Base-by-base conservation (phyloP, 2,329 filamentous ascomycete species). In the Penicillium aurantiogriseum region DNA sequence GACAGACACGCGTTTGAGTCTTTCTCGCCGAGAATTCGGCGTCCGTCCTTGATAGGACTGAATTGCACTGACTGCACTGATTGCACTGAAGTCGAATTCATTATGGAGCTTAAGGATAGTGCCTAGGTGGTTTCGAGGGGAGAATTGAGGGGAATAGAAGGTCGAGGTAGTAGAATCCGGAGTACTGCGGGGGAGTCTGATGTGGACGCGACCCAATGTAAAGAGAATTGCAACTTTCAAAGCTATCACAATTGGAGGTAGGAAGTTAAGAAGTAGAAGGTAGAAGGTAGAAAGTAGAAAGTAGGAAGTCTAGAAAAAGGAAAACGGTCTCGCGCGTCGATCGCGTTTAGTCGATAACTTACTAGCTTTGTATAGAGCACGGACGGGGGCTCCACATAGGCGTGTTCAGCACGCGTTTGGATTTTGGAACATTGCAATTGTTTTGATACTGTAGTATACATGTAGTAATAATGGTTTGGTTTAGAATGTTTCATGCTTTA, bases 11-110 rank as follows among this genome's bases (percentile, higher is more conserved):
- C 71, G 74, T 77, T 77, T 63, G 70, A 59, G 56, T 72, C 70
- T 62, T 76, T 77, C 56, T 77, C 74, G 35, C 75, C 72, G 52
- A 77, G 71, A 51, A 76, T 71, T 46, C 69, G 75, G 65, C 75
- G 68, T 43, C 71, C 70, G 31, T 73, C 69, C 62, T 75, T 74
- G 54, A 70, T 56, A 5, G 73, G 71, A 56, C 69, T 76, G 58
- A 66, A 56, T 35, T 65, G 64, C n/a, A 66, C 49, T 42, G 60
- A 52, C 2, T 27, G 25, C 7, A 27, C 27, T 27, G 29, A 56
- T 35, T 65, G 64, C n/a, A 66, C 49, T 42, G 60, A 53, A 35
- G 61, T 61, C 1, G 64, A 53, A 40, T 69, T 65, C 69, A 67
- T 70, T 25, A 7, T 65, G 51, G 45, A 45, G 53, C 25, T 48